Evolutionary conservation across 2,329 filamentous ascomycete genomes (phyloP).

Genomic region (Colletotrichum liaoningense): DNA sequence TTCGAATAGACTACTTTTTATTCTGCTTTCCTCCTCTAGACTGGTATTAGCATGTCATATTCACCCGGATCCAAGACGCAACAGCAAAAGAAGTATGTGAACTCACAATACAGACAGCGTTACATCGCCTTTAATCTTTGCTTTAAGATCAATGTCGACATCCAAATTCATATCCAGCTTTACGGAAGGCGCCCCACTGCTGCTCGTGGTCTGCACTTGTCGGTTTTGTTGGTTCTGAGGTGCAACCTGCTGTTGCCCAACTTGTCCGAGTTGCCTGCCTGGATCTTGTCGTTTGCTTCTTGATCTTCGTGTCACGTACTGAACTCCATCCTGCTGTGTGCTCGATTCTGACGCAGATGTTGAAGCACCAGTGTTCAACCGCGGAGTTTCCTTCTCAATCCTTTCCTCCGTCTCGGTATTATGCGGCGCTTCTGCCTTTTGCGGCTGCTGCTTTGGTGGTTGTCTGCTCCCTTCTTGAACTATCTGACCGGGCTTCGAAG

Average conservation of each 20-base stretch:
- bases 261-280: neutral
- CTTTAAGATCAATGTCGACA: conserved; percentile 32
- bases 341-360: neutral
- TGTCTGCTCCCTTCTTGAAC: neutral
- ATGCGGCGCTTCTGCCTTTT: neutral
- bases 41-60: too few species aligned
- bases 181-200: conserved; percentile 26
- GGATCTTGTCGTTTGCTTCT: neutral
- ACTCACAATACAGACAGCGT: conserved; percentile 26
- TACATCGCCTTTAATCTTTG: conserved; percentile 30
- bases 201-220: conserved; percentile 4
- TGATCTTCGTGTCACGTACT: neutral
- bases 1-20: neutral
- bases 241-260: conserved; percentile 9
- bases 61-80: too few species aligned
- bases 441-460: neutral
- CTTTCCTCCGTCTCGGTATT: conserved; percentile 5
- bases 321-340: neutral
- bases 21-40: neutral
- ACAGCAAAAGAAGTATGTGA: too few species aligned
- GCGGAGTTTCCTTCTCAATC: neutral
- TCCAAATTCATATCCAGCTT: conserved; percentile 34
- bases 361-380: neutral
- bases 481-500: neutral
- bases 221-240: conserved; percentile 12